Evolutionary conservation across 495 filamentous ascomycete genomes (phyloP), one percentile per base, ranked within the genome.

Genomic region (Cryomyces minteri): DNA sequence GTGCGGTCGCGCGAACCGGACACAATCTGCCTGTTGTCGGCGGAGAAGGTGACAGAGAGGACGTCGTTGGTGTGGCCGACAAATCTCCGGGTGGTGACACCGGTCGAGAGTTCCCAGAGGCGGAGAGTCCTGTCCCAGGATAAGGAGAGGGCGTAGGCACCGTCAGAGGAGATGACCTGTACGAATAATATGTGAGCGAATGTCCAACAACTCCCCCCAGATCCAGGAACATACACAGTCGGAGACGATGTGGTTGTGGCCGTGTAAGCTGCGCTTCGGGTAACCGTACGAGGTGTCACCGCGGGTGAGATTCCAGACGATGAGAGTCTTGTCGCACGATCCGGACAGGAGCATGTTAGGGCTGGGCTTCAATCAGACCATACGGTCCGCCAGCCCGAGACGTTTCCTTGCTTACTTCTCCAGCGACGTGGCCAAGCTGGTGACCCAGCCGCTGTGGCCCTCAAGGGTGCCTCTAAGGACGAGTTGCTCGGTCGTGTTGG

Each of bases 71-170:
- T 94, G 79, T 99, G 90, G 67, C 90, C 90, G 65, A 94, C 87
- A 68, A 99, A 99, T 54, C 86, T 82, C 61, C 92, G 81, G 63
- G 90, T 99, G 64, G 90, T 96, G 62, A 77, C 80, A 62, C 90
- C 90, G 55, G 82, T 92, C 52, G 87, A 80, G 48, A 99, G 84
- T 74, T 99, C 90, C 90, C 90, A 99, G 43, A 99, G 83, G 53
- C 90, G 90, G 64, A 99, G 88, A 45, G 88, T 94, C 86, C 94
- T 96, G 69, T 99, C 90, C 90, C 90, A 99, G 29, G 92, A 96
- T 51, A 90, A 77, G 52, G 92, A 96, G 57, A 99, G 84, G 62
- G 90, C 90, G 67, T 99, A 99, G 65, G 90, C 92, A 70, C 90
- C 90, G 67, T 99, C 90, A 53, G 90, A 99, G 66, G 88, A 95